A percentile compares a stretch with the other conserved stretches of the same genome.
phyloP scores from a whole-genome alignment of 2,329 filamentous ascomycete species.

The Tolypocladium ophioglossoides region DNA sequence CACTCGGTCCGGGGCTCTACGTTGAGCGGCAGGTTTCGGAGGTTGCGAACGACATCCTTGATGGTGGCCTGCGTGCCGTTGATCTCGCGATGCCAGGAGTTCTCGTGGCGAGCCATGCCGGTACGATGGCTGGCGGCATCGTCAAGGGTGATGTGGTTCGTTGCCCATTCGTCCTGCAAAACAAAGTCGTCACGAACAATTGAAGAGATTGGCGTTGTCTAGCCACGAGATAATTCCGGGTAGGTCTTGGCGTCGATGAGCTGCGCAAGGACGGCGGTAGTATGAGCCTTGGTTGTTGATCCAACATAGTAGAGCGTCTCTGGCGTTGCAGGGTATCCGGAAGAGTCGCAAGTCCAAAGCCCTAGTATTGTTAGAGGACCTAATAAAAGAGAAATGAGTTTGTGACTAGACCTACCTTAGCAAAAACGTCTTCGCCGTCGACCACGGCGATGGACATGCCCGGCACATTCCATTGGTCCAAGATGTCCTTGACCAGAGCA shows the following conservation, averaged over 20 bases:
- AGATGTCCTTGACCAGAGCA: constrained; percentile 3
- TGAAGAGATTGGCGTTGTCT: constrained; percentile 33
- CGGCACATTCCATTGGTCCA: constrained; percentile 16
- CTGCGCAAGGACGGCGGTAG: constrained; percentile 37
- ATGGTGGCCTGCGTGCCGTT: constrained; percentile 19
- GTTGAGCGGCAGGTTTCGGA: constrained; percentile 23
- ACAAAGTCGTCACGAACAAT: constrained; percentile 12
- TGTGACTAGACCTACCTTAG: constrained; percentile 8
- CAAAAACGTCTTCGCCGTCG: constrained; percentile 13
- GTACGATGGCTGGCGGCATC: background rate
- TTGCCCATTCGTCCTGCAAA: background rate
- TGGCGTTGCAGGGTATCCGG: constrained; percentile 27
- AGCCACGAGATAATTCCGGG: constrained; percentile 23
- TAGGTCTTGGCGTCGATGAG: constrained; percentile 33
- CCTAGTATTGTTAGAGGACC: constrained; percentile 6
- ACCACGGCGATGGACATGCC: constrained; percentile 17
- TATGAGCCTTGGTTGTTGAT: constrained; percentile 47
- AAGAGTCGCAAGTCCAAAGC: constrained; percentile 17
- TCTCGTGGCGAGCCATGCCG: constrained; percentile 32
- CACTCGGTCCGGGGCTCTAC: constrained; percentile 32
- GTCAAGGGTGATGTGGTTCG: constrained; percentile 31
- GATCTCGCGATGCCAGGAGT: constrained; percentile 9
- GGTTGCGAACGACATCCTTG: constrained; percentile 26
- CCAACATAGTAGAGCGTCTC: constrained; percentile 44
- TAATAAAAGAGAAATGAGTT: background rate